phyloP scores from a whole-genome alignment of 805 yeast species.

The Saccharomyces kudriavzevii region DNA sequence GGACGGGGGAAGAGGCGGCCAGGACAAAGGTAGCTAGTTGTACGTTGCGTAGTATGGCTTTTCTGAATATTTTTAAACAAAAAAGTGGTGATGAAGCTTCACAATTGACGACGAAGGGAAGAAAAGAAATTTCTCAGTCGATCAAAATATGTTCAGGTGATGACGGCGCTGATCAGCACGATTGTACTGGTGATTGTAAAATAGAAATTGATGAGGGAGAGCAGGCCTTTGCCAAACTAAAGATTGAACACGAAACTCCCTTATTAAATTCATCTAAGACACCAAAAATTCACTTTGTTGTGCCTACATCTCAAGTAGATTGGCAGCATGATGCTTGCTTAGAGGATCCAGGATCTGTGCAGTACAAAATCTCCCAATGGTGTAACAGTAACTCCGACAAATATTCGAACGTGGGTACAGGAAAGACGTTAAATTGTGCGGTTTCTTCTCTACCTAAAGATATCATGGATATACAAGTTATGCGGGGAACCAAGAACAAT shows the following conservation, averaged over 20 bases:
- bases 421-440: constrained; percentile 20
- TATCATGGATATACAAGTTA: constrained; percentile 37
- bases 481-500: constrained; percentile 43
- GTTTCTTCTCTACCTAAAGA: constrained; percentile 49
- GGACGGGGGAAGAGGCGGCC: not conserved
- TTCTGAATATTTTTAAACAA: not conserved
- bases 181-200: constrained; percentile 18
- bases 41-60: not conserved
- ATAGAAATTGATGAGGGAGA: constrained; percentile 26
- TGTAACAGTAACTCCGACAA: constrained; percentile 21
- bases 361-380: constrained; percentile 39
- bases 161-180: constrained; percentile 10
- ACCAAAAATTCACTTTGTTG: constrained; percentile 61
- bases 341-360: constrained; percentile 38
- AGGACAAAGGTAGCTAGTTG: not conserved
- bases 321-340: constrained; percentile 71
- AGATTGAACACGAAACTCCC: constrained; percentile 31
- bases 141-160: constrained; percentile 23
- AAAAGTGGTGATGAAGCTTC: not conserved
- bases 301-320: constrained; percentile 77
- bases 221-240: constrained; percentile 16
- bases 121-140: constrained; percentile 13
- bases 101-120: constrained; percentile 3
- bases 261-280: constrained; percentile 69
- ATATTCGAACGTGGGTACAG: constrained; percentile 26